Evolutionary conservation across 495 filamentous ascomycete species (phyloP).

Genomic region (Aspergillus cavernicola): DNA sequence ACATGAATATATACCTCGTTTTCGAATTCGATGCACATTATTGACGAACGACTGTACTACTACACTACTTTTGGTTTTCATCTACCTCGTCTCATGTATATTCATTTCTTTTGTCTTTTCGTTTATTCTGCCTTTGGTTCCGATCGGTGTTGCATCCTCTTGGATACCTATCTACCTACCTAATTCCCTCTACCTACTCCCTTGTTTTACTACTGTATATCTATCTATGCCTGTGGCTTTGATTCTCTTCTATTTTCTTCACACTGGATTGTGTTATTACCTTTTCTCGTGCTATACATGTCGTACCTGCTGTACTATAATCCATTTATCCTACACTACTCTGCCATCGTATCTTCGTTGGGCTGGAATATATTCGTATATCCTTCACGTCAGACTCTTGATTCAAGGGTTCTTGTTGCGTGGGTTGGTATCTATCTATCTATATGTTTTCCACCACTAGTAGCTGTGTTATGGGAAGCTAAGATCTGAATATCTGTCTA

Average conservation of each 20-base stretch:
- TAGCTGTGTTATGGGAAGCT: no score
- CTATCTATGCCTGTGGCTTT: constrained; percentile 9
- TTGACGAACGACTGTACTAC: neutral
- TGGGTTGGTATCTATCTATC: no score
- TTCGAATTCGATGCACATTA: constrained; percentile 4
- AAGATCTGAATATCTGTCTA: no score
- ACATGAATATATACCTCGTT: neutral
- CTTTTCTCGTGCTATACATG: neutral
- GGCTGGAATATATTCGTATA: no score
- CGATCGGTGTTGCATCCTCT: neutral
- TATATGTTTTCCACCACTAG: no score
- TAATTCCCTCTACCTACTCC: neutral
- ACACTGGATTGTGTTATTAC: constrained; percentile 24
- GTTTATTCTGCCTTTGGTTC: constrained; percentile 8
- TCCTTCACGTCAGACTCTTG: no score
- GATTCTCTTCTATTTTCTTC: constrained; percentile 1
- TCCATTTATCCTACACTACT: no score
- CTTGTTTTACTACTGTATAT: neutral
- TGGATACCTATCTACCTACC: neutral
- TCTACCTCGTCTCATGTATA: constrained; percentile 15
- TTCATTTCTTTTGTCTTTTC: constrained; percentile 12
- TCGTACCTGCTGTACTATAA: no score
- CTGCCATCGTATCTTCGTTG: no score
- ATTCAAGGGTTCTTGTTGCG: no score
- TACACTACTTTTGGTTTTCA: neutral